phyloP scores from a whole-genome alignment of 768 basidiomycete genomes.

The Plicaturopsis crispa region DNA sequence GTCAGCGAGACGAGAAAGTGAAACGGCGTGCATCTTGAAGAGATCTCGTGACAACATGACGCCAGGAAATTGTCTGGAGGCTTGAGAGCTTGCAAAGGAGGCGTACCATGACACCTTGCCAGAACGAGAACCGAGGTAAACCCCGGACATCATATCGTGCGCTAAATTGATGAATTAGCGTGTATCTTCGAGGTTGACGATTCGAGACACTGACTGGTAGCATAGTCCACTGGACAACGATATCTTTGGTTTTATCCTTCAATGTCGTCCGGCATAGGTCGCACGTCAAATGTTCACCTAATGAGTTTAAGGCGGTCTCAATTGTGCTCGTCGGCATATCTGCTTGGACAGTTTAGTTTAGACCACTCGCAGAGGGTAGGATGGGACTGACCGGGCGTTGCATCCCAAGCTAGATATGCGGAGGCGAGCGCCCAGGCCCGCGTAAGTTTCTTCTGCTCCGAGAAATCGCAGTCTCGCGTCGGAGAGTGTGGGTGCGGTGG shows the following conservation, averaged over 20 bases:
- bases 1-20: no score
- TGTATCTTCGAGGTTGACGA: no score
- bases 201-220: no score
- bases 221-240: background rate
- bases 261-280: background rate
- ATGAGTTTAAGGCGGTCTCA: conserved; percentile 3
- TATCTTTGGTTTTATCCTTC: background rate
- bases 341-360: conserved; percentile 6
- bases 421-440: conserved; percentile 22
- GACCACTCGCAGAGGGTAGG: conserved; percentile 2
- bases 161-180: no score
- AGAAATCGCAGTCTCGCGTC: conserved; percentile 7
- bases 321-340: conserved; percentile 5
- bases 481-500: conserved; percentile 12
- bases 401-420: conserved; percentile 21
- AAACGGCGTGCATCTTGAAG: no score
- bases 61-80: no score
- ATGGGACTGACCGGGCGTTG: conserved; percentile 12
- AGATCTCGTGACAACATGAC: no score
- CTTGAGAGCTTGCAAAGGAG: no score
- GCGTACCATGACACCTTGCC: no score
- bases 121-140: no score
- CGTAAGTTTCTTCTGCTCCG: conserved; percentile 14
- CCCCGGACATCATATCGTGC: no score
- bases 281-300: conserved; percentile 2